Evolutionary conservation across 169 alveolate species (phyloP).

Genomic region (Cystoisospora suis): DNA sequence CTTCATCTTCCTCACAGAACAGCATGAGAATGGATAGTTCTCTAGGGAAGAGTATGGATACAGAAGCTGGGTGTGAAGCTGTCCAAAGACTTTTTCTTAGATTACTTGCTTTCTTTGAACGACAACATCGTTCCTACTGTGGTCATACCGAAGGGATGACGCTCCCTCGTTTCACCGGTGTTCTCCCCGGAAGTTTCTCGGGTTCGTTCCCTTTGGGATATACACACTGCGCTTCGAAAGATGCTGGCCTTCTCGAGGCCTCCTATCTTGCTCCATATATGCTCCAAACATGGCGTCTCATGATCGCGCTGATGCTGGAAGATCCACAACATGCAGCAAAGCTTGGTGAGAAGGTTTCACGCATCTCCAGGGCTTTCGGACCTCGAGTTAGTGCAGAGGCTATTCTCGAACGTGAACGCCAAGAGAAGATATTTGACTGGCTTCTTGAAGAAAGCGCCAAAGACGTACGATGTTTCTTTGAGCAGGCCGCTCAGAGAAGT

Average conservation of each 20-base stretch:
- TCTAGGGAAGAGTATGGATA: not conserved
- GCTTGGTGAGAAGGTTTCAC: too few relatives aligned
- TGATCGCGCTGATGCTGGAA: constrained; percentile 46
- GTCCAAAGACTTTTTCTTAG: constrained; percentile 44
- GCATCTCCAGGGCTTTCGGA: not conserved
- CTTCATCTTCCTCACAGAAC: too few relatives aligned
- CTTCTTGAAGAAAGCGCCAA: constrained; percentile 12
- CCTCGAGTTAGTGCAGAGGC: not conserved
- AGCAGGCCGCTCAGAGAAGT: not conserved
- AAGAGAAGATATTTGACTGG: constrained; percentile 38
- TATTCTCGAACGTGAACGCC: constrained; percentile 41
- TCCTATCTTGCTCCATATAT: constrained; percentile 46
- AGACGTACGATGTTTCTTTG: constrained; percentile 7
- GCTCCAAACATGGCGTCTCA: constrained; percentile 60
- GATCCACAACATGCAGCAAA: not conserved
- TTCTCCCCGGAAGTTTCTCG: not conserved
- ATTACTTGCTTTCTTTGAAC: constrained; percentile 28
- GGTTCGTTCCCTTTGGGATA: not conserved
- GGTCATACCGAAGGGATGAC: not conserved
- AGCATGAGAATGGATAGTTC: too few relatives aligned
- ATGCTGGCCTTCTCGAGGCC: constrained; percentile 9
- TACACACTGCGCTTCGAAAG: not conserved
- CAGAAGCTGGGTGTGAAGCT: too few relatives aligned
- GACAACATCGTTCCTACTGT: constrained; percentile 23
- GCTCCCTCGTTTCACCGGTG: not conserved